phyloP scores from a whole-genome alignment of 2,329 filamentous ascomycete genomes.

The Sporothrix brunneoviolacea region DNA sequence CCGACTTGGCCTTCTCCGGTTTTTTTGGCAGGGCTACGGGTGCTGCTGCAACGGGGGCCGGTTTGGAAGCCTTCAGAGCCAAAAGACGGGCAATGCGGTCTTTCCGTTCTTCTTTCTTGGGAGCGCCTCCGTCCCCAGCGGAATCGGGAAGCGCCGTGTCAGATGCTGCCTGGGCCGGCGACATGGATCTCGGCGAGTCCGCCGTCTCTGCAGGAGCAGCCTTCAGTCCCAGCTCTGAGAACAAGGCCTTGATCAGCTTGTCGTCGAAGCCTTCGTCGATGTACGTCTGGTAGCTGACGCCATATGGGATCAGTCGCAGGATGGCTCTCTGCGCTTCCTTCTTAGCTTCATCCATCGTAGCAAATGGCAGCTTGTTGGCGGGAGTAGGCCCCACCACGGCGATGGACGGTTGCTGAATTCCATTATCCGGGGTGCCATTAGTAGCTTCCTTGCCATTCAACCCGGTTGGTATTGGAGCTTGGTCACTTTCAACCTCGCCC shows the following conservation, averaged over 20 bases:
- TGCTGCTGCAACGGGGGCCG: not conserved
- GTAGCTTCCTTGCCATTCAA: not conserved
- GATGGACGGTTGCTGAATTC: not conserved
- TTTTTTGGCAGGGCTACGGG: conserved; percentile 26
- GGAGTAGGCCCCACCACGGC: not conserved
- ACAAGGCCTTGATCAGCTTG: conserved; percentile 55
- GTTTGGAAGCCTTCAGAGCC: conserved; percentile 53
- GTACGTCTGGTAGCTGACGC: conserved; percentile 68
- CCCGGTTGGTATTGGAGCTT: too few relatives aligned
- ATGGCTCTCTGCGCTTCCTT: conserved; percentile 62
- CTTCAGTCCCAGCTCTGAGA: conserved; percentile 60
- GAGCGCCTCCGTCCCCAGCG: not conserved
- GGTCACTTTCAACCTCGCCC: not conserved
- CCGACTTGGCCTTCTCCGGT: conserved; percentile 41
- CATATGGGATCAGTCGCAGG: conserved; percentile 55
- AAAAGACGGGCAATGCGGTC: conserved; percentile 70
- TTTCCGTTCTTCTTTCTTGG: conserved; percentile 54
- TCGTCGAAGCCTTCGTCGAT: conserved; percentile 66
- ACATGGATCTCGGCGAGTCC: conserved; percentile 1
- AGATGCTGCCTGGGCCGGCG: not conserved
- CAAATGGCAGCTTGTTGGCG: conserved; percentile 17
- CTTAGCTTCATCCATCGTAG: conserved; percentile 36
- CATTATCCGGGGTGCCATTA: not conserved
- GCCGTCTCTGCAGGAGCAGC: conserved; percentile 22
- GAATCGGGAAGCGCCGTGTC: not conserved